Evolutionary conservation across 305 asterid genomes (phyloP).

Genomic region (Nicotiana rustica): DNA sequence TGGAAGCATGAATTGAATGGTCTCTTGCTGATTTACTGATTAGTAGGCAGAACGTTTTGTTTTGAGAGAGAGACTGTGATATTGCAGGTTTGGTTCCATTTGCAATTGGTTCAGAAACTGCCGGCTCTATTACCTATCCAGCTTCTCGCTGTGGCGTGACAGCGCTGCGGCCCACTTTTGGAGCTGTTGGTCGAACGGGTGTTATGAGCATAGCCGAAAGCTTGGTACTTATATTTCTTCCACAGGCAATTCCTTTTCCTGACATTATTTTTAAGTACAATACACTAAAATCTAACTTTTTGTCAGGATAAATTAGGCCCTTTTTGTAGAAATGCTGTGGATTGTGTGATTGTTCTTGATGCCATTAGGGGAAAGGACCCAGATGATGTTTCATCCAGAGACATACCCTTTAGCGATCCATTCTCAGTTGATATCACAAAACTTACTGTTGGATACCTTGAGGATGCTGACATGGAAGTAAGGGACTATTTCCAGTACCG

Average conservation of each 20-base stretch:
- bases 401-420: slow-evolving; percentile 71
- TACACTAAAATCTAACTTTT: slow-evolving; percentile 31
- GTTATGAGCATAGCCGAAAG: slow-evolving; percentile 94
- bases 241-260: slow-evolving; percentile 12
- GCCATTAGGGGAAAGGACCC: slow-evolving; percentile 81
- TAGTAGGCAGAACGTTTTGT: slow-evolving; percentile 11
- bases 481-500: slow-evolving; percentile 34
- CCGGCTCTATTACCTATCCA: slow-evolving; percentile 89
- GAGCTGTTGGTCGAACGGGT: slow-evolving; percentile 87
- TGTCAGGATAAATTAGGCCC: slow-evolving; percentile 94
- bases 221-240: slow-evolving; percentile 59
- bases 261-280: not conserved
- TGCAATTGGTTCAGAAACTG: slow-evolving; percentile 94
- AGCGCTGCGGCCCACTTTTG: slow-evolving; percentile 90
- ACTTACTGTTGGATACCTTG: slow-evolving; percentile 87
- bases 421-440: slow-evolving; percentile 71
- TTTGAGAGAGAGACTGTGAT: not conserved
- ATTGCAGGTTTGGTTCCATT: slow-evolving; percentile 86
- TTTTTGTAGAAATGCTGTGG: slow-evolving; percentile 84
- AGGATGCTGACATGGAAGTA: slow-evolving; percentile 95
- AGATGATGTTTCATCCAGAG: slow-evolving; percentile 77
- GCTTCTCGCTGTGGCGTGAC: slow-evolving; percentile 96
- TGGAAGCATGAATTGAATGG: not conserved
- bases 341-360: slow-evolving; percentile 79
- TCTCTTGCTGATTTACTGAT: not conserved